Evolutionary conservation across 2,329 filamentous ascomycete genomes (phyloP), one percentile per base, ranked within the genome.

Genomic region (Talaromyces sp.): DNA sequence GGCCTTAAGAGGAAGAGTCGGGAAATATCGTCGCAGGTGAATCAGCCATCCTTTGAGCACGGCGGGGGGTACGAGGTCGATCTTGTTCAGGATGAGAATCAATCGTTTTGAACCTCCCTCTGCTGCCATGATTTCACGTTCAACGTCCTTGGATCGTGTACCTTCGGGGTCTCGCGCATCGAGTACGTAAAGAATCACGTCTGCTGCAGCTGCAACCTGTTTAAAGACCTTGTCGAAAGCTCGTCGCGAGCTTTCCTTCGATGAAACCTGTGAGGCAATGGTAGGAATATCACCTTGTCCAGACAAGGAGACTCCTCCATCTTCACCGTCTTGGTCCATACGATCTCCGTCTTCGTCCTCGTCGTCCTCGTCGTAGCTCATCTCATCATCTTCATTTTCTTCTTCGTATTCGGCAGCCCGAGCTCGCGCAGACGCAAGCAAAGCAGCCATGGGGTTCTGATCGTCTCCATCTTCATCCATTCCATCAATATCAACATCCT

Each of bases 221-320:
- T 96, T 96, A 82, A 96, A 97, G 66, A 95, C 86, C 80, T 96
- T 96, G 81, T 96, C 91, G 75, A 93, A 96, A 56, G 91, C 89
- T 74, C 87, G 90, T 68, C 91, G 84, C 54, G 92, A 96, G 48
- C 81, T 82, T 62, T 88, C 85, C 67, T 75, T 75, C 21, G 65
- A 64, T 13, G 63, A 56, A 31, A 63, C 64, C 61, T 70, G 65
- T 51, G 66, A 62, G 36, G 67, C 64, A 37, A 72, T 66, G 2
- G 83, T 81, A 6, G 82, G 80, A 53, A 81, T 75, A 15, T 60
- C 48, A 10, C 78, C 79, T 60, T 80, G 76, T 19, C 77, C 77
- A 37, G 84, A 74, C 43, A 81, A 77, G 3, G 37, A 11, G 39
- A 77, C 75, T 22, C 75, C 77, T n/a, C 73, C 80, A 46, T 78